Evolutionary conservation across 805 yeast species (phyloP).

Genomic region (Wickerhamiella sorbophila): DNA sequence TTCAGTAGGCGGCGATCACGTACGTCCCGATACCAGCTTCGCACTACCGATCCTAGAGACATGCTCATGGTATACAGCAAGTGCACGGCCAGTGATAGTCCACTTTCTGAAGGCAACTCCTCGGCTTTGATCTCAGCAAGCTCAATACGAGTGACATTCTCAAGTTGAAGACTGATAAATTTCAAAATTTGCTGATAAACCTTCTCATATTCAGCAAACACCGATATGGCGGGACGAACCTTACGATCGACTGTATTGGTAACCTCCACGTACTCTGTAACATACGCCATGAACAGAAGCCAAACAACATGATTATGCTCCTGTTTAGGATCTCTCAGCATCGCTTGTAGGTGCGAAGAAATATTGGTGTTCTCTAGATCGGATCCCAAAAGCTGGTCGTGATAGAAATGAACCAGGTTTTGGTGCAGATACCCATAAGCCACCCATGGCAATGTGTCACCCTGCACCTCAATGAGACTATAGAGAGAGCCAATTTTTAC

Average conservation of each 20-base stretch:
- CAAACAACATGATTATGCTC: not conserved
- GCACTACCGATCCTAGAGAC: conserved; percentile 8
- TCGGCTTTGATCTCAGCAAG: not conserved
- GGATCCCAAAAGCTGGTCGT: not conserved
- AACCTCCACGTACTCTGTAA: not conserved
- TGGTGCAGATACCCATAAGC: conserved; percentile 3
- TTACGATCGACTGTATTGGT: not conserved
- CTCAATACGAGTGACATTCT: not conserved
- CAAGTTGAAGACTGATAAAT: not conserved
- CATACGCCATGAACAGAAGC: conserved; percentile 5
- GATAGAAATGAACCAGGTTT: not conserved
- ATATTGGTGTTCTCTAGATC: not conserved
- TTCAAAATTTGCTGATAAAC: conserved; percentile 1
- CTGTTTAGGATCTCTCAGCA: not conserved
- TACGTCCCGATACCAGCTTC: conserved; percentile 17
- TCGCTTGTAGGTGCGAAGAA: not conserved
- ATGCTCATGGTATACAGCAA: conserved; percentile 8
- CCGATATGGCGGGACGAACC: not conserved
- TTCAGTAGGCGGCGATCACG: conserved; percentile 12
- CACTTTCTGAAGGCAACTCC: not conserved
- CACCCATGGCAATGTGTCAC: conserved; percentile 3
- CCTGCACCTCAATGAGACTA: not conserved
- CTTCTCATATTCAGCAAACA: not conserved
- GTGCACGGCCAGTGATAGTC: conserved; percentile 3
- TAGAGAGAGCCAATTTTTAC: not conserved